Base-by-base conservation (phyloP, 2,329 filamentous ascomycete genomes). In the Talaromyces marneffei region DNA sequence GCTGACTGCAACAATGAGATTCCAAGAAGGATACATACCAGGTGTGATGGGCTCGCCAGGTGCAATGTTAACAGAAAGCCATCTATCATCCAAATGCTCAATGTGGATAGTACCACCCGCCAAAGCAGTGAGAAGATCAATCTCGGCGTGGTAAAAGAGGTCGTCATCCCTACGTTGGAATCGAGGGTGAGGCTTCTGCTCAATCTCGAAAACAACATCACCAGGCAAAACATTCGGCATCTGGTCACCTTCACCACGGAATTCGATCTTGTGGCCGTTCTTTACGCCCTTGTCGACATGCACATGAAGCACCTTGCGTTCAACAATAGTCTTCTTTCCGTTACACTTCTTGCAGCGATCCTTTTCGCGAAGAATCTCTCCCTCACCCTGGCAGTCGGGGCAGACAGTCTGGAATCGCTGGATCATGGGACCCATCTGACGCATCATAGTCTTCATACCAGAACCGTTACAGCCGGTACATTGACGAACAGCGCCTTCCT, bases 371-470 rank as follows among this genome's bases (percentile, higher is more conserved):
- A 99, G 93, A 67, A 89, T 92, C 82, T 99, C 94, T 64, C 94
- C 93, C 78, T 99, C 94, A 65, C 95, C 95, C 70, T 94, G 93
- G 77, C 94, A 99, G 80, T 99, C 95, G 29, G 92, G 90, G 85
- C 94, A 99, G 70, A 97, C 92, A 31, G 93, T 97, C 83, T 99
- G 94, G 87, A 99, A 99, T 62, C 94, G 91, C 81, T 99, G 95
- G 70, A 99, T 97, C 94, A 99, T 99, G 63, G 94, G 94, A 57
- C 94, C 94, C 92, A 99, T 97, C 80, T 99, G 94, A 75, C 95
- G 90, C 94, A 99, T 97, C 93, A 99, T 97, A 42, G 91, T 97
- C 89, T 97, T 97, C 90, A 97, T 96, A 78, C 94, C 94, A 66
- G 89, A 86, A 67, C 94, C 94, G 71, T 96, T 91, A 77, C 94